Percentiles rank a stretch among this genome's conserved stretches.
Evolutionary conservation across 2,329 filamentous ascomycete genomes (phyloP).

Genomic region (Pyricularia sp.): DNA sequence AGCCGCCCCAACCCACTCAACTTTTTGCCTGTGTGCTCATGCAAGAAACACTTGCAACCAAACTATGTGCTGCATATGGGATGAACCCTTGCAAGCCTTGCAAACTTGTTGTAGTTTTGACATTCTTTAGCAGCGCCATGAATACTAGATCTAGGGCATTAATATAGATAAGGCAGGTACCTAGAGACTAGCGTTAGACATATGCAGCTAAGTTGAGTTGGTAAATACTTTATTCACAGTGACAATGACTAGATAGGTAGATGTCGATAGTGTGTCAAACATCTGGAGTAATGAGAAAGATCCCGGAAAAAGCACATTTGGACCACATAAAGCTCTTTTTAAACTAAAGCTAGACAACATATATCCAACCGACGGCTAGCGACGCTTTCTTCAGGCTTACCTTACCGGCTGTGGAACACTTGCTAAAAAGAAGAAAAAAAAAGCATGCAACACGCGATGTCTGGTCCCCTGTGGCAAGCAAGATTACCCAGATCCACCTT

Average conservation of each 20-base stretch:
- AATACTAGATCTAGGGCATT: too few species aligned
- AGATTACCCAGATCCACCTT: background rate
- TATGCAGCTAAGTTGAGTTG: too few species aligned
- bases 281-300: background rate
- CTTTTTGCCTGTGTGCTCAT: background rate
- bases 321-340: background rate
- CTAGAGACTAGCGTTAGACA: too few species aligned
- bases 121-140: too few species aligned
- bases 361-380: background rate
- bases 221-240: too few species aligned
- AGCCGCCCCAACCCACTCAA: background rate
- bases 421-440: too few species aligned
- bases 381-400: background rate
- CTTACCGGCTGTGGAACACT: background rate
- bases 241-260: too few species aligned
- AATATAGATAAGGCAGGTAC: too few species aligned
- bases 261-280: background rate
- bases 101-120: too few species aligned
- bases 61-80: too few species aligned
- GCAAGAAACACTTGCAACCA: too few species aligned
- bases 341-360: background rate
- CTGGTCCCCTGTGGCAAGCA: background rate
- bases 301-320: background rate
- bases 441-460: background rate
- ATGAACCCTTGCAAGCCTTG: too few species aligned